Conservation (phyloP, 345 rosid genomes). For the Brassica napus region DNA sequence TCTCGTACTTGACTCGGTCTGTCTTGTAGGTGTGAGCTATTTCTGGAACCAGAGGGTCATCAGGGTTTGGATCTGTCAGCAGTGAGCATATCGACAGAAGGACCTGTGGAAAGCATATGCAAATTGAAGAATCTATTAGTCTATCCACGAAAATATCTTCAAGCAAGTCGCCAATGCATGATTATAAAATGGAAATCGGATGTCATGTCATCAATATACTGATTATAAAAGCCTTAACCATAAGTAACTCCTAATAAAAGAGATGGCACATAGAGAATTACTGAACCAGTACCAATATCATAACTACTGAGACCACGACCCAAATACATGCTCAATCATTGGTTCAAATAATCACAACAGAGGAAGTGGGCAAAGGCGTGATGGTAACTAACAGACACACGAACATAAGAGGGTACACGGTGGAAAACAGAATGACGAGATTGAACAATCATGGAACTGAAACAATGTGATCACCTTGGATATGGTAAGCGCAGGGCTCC, state of each 20-base stretch:
- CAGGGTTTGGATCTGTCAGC: slow-evolving; percentile 73
- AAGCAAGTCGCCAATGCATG: not conserved
- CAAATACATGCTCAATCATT: not conserved
- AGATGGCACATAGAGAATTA: not conserved
- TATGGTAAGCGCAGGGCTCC: slow-evolving; percentile 76
- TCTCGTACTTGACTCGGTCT: slow-evolving; percentile 66
- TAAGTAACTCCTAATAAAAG: not conserved
- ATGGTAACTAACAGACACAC: not conserved
- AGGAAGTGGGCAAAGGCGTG: not conserved
- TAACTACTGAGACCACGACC: not conserved
- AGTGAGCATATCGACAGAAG: slow-evolving; percentile 72
- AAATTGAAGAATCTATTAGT: not conserved
- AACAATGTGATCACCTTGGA: slow-evolving; percentile 52
- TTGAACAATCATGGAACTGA: slow-evolving; percentile 3
- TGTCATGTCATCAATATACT: not conserved
- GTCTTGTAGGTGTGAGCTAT: slow-evolving; percentile 71
- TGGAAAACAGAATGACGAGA: not conserved
- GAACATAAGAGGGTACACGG: not conserved
- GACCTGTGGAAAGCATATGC: slow-evolving; percentile 41
- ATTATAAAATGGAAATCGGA: not conserved
- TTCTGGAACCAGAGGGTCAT: slow-evolving; percentile 73
- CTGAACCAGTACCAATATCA: not conserved
- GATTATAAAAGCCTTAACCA: not conserved
- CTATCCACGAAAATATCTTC: not conserved
- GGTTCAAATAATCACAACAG: not conserved